A percentile compares a stretch with the other conserved stretches of the same genome.
These are phyloP conservation scores for Phlebopus sp. DNA, from an alignment of 1,284 basidiomycete genomes.

Conservation along the genomic window DNA sequence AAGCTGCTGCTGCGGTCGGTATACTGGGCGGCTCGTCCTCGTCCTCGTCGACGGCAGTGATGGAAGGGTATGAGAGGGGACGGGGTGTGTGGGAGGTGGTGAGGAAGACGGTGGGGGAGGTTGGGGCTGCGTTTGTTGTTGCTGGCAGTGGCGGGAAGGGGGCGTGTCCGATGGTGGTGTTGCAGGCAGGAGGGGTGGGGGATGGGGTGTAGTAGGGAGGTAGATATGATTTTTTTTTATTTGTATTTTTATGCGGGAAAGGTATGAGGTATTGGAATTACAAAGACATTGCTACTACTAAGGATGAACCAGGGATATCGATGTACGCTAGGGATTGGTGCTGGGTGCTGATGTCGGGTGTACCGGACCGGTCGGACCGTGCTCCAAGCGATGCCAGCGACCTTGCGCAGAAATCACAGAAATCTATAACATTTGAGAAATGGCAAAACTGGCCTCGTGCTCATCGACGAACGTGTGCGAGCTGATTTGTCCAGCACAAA, in stretches of 20 bases:
- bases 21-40: too few species aligned
- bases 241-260: background rate
- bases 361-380: background rate
- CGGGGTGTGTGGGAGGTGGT: conserved; percentile 34
- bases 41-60: too few species aligned
- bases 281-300: too few species aligned
- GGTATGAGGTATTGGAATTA: background rate
- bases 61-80: conserved; percentile 35
- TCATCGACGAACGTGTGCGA: background rate
- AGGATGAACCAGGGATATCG: too few species aligned
- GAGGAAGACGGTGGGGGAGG: conserved; percentile 74
- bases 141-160: conserved; percentile 10
- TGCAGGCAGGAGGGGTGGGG: conserved; percentile 18
- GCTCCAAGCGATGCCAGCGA: background rate
- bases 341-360: too few species aligned
- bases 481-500: background rate
- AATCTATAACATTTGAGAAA: too few species aligned
- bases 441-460: too few species aligned
- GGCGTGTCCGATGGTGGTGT: conserved; percentile 20
- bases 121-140: conserved; percentile 64
- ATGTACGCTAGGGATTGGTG: too few species aligned
- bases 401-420: too few species aligned
- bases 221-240: too few species aligned
- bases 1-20: conserved; percentile 45
- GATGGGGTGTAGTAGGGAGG: conserved; percentile 1